phyloP scores from a whole-genome alignment of 1,139 yeast species.

The Waltiozyma sp. region DNA sequence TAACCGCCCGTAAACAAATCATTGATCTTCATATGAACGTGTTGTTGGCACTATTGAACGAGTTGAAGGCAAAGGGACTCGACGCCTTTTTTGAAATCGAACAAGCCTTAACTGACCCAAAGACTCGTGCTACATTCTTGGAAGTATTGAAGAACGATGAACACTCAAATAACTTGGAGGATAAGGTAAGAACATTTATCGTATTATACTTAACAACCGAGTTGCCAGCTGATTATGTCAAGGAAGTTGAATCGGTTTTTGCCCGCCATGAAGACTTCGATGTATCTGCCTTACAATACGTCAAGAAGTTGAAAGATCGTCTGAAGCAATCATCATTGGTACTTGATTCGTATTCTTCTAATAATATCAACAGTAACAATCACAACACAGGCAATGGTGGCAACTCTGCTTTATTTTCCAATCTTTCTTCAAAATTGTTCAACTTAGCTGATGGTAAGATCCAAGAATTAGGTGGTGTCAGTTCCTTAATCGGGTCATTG shows the following conservation, averaged over 20 bases:
- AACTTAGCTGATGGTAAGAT: slow-evolving; percentile 70
- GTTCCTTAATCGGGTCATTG: slow-evolving; percentile 78
- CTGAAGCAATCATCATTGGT: slow-evolving; percentile 39
- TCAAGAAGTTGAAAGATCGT: slow-evolving; percentile 75
- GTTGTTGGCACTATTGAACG: slow-evolving; percentile 71
- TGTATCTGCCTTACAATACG: slow-evolving; percentile 52
- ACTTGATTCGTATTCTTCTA: slow-evolving; percentile 21
- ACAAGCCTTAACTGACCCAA: slow-evolving; percentile 58
- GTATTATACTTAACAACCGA: slow-evolving; percentile 53
- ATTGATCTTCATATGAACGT: slow-evolving; percentile 97
- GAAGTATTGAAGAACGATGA: slow-evolving; percentile 38
- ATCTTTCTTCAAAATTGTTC: slow-evolving; percentile 68
- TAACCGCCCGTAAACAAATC: slow-evolving; percentile 77
- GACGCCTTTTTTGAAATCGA: slow-evolving; percentile 92
- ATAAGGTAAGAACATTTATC: slow-evolving; percentile 80
- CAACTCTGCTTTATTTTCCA: slow-evolving; percentile 51
- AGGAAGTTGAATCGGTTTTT: slow-evolving; percentile 57
- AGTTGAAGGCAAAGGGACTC: slow-evolving; percentile 72
- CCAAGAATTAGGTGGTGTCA: slow-evolving; percentile 54
- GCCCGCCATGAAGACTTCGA: slow-evolving; percentile 46
- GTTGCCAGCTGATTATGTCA: slow-evolving; percentile 49
- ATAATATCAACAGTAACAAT: slow-evolving; percentile 27
- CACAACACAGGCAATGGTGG: not conserved
- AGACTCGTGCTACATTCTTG: slow-evolving; percentile 47
- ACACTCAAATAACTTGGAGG: slow-evolving; percentile 41